Evolutionary conservation across 805 yeast genomes (phyloP).

Genomic region (Candida nitratophila): DNA sequence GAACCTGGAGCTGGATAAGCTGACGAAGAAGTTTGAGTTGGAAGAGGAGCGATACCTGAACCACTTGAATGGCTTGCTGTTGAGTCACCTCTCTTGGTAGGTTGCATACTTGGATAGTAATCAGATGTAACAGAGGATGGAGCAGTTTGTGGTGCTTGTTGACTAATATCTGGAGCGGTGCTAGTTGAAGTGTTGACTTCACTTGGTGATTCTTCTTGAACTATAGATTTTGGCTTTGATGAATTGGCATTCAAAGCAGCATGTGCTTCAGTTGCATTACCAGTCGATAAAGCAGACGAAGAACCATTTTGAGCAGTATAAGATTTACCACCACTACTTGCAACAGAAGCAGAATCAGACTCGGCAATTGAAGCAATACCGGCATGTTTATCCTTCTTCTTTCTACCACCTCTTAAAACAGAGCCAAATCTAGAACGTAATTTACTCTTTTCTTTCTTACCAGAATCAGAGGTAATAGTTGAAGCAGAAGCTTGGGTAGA

Average conservation of each 20-base stretch:
- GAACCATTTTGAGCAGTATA: background rate
- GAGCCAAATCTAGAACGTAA: conserved; percentile 72
- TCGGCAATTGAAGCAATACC: conserved; percentile 19
- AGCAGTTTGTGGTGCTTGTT: background rate
- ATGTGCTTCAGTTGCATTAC: background rate
- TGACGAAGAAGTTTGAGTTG: too few species aligned
- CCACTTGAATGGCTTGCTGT: conserved; percentile 12
- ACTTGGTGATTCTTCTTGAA: background rate
- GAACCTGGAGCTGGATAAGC: conserved; percentile 10
- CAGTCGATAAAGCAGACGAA: background rate
- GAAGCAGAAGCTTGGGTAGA: conserved; percentile 1
- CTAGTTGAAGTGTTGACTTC: background rate
- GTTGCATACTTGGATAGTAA: conserved; percentile 23
- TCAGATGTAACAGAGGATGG: conserved; percentile 4
- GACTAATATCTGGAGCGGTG: background rate
- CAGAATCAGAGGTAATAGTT: conserved; percentile 4
- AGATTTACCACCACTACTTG: background rate
- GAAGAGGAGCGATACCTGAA: conserved; percentile 10
- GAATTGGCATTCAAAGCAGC: background rate
- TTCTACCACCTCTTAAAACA: conserved; percentile 50
- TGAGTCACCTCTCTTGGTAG: conserved; percentile 23
- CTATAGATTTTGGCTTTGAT: background rate
- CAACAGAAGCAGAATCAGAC: conserved; percentile 24
- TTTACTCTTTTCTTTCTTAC: conserved; percentile 26
- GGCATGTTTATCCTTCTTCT: conserved; percentile 35